Conservation (phyloP, 2,329 filamentous ascomycete genomes). For the Fusarium zealandicum region DNA sequence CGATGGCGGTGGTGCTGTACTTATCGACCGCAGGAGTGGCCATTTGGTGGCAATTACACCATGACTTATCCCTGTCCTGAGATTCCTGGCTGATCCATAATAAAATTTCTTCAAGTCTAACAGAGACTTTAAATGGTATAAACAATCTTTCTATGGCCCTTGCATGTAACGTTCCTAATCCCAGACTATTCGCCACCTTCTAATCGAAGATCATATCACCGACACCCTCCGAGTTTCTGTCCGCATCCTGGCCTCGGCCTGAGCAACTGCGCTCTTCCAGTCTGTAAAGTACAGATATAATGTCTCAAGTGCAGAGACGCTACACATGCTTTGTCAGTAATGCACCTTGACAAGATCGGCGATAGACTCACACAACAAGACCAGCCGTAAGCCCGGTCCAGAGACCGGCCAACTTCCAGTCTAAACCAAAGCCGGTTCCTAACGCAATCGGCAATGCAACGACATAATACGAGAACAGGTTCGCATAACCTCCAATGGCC, state of each 20-base stretch:
- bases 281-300: slow-evolving; percentile 33
- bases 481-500: slow-evolving; percentile 85
- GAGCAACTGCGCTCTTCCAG: slow-evolving; percentile 35
- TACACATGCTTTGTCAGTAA: slow-evolving; percentile 1
- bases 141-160: too few relatives aligned
- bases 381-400: slow-evolving; percentile 83
- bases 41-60: too few relatives aligned
- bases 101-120: too few relatives aligned
- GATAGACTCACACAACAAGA: slow-evolving; percentile 60
- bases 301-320: slow-evolving; percentile 29
- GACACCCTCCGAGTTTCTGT: slow-evolving; percentile 28
- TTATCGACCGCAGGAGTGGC: too few relatives aligned
- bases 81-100: too few relatives aligned
- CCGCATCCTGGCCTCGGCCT: slow-evolving; percentile 35
- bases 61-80: too few relatives aligned
- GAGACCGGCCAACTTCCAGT: slow-evolving; percentile 78
- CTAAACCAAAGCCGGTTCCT: slow-evolving; percentile 74
- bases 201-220: not conserved
- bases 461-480: slow-evolving; percentile 84
- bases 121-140: too few relatives aligned
- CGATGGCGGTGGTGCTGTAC: too few relatives aligned
- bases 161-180: too few relatives aligned
- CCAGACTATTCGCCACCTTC: too few relatives aligned
- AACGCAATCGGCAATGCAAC: slow-evolving; percentile 85
- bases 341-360: fast-evolving